Evolutionary conservation across 352 stramenopile species (phyloP), one percentile per base, ranked within the genome.

Genomic region (Globisporangium iwayamae): DNA sequence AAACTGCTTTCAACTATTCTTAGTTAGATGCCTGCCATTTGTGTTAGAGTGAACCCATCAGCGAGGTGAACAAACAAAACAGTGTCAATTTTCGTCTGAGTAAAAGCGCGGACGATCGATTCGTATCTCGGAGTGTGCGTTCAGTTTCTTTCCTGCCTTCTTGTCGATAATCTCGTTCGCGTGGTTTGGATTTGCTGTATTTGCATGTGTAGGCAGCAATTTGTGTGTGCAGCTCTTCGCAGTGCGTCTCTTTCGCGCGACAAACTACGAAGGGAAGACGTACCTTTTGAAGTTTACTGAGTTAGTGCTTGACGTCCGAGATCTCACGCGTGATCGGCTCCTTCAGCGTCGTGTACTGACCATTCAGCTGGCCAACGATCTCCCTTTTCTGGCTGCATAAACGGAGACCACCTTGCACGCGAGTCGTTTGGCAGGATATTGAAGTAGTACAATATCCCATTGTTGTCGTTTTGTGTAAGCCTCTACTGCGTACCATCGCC

Each of bases 11-110:
- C 20, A 65, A 51, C 54, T 38, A 36, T 70, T 63, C 16, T 62
- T 48, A 76, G 71, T 45, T 76, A 67, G 22, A 53, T 68, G 39
- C 56, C 50, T 41, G 67, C 67, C 50, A 76, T 59, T 67, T 76
- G 59, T 10, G 32, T 22, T 22, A n/a, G 56, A n/a, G 56, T 46
- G 57, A 46, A 64, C 34, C 30, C 48, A 57, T 32, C 20, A 41
- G 28, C 28, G 30, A 56, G 51, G 51, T 56, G 51, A 20, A 25
- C 32, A 41, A 30, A 25, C 13, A 18, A 25, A 22, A 22, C 38
- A 43, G 16, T 43, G 11, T 28, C 45, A 16, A 34, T 34, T 11
- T 11, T n/a, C 34, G n/a, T 34, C 25, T 34, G 54, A 50, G 38
- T 16, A 9, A 0, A 51, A 56, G 28, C 22, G 51, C 7, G 14